A percentile compares a stretch with the other conserved stretches of the same genome.
These are phyloP conservation scores for Cryptococcus sp. DNA, from an alignment of 1,284 basidiomycete genomes.

Conservation along the genomic window DNA sequence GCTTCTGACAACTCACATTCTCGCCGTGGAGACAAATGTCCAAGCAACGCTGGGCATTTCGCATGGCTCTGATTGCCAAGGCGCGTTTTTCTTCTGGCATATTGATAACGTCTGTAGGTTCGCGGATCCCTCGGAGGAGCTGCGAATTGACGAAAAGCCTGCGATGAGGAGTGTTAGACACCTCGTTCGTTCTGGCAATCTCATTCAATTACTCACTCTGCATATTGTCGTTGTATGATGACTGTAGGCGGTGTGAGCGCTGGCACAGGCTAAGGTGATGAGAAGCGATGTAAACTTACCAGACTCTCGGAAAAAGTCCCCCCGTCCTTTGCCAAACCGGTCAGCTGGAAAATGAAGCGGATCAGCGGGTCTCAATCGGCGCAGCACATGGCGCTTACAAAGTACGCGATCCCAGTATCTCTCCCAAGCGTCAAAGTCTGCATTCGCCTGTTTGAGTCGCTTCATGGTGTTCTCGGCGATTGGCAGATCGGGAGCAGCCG, in stretches of 20 bases:
- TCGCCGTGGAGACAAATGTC: conserved; percentile 51
- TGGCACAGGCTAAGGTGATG: no score
- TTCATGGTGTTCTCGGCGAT: conserved; percentile 47
- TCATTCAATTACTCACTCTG: conserved; percentile 28
- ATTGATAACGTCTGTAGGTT: conserved; percentile 46
- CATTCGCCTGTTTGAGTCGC: conserved; percentile 52
- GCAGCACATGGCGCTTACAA: conserved; percentile 18
- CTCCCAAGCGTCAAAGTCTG: conserved; percentile 53
- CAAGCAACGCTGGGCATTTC: conserved; percentile 51
- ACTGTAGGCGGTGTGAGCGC: conserved; percentile 15
- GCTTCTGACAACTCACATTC: conserved; percentile 27
- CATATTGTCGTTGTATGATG: conserved; percentile 47
- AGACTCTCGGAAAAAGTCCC: conserved; percentile 51
- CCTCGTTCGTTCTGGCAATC: not conserved
- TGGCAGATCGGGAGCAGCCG: conserved; percentile 47
- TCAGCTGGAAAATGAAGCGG: conserved; percentile 27
- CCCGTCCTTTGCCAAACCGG: conserved; percentile 45
- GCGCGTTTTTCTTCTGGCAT: conserved; percentile 52
- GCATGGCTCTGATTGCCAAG: conserved; percentile 51
- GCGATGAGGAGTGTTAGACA: conserved; percentile 1
- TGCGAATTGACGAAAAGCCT: conserved; percentile 53
- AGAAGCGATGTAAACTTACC: conserved; percentile 19
- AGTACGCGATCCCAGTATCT: conserved; percentile 52
- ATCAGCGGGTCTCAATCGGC: no score
- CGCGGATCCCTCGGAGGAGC: conserved; percentile 49